These are phyloP conservation scores for Epichloe sp. DNA, from an alignment of 2,329 filamentous ascomycete genomes.

Conservation along the genomic window DNA sequence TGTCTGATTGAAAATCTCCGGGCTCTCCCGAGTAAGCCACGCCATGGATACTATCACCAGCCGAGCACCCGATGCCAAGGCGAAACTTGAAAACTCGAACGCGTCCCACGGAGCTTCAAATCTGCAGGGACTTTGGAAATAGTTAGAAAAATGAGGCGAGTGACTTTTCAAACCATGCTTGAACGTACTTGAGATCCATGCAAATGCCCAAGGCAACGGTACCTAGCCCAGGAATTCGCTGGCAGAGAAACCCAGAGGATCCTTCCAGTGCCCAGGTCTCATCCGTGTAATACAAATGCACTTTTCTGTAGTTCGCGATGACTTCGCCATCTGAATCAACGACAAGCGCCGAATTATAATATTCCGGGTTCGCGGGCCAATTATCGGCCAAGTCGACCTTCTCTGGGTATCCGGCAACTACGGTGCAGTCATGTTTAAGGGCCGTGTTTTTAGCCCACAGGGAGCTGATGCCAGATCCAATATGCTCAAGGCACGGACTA, in stretches of 20 bases:
- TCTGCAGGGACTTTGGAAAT: constrained; percentile 19
- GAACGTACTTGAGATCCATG: constrained; percentile 48
- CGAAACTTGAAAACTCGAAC: constrained; percentile 38
- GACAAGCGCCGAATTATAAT: constrained; percentile 41
- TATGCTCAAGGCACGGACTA: constrained; percentile 52
- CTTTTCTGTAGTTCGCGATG: constrained; percentile 47
- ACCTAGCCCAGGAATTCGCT: constrained; percentile 33
- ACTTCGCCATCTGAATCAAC: constrained; percentile 47
- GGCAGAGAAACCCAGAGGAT: constrained; percentile 33
- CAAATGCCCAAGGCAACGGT: constrained; percentile 44
- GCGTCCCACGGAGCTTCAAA: constrained; percentile 25
- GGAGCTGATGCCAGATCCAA: constrained; percentile 51
- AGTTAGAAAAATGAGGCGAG: background rate
- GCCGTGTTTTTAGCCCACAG: constrained; percentile 59
- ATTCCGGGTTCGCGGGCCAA: constrained; percentile 39
- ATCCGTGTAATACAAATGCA: constrained; percentile 44
- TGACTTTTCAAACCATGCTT: background rate
- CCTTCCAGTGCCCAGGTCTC: constrained; percentile 50
- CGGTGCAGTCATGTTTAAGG: constrained; percentile 50
- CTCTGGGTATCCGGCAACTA: constrained; percentile 65
- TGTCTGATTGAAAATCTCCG: constrained; percentile 28
- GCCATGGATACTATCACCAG: constrained; percentile 65
- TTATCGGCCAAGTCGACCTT: constrained; percentile 37
- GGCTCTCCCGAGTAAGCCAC: constrained; percentile 52
- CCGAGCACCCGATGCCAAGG: constrained; percentile 41